phyloP scores from a whole-genome alignment of 306 rosid genomes.

The Casuarina equisetifolia region DNA sequence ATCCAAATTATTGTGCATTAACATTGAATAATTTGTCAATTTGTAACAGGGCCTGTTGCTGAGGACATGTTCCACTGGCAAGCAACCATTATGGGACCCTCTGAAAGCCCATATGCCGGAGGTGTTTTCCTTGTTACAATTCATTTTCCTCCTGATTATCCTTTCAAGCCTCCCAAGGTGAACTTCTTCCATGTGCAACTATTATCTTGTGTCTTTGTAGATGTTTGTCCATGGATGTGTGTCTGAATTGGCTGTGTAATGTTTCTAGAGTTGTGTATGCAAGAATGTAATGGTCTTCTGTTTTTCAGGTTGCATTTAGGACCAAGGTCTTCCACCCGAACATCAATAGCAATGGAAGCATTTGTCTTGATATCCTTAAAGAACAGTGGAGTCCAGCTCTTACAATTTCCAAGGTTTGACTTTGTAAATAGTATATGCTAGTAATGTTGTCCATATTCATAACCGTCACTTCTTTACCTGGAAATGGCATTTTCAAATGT shows the following conservation, averaged over 20 bases:
- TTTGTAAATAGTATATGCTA: not conserved
- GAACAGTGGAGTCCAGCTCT: conserved; percentile 85
- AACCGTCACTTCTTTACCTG: not conserved
- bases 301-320: conserved; percentile 67
- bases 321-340: conserved; percentile 77
- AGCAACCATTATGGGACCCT: conserved; percentile 74
- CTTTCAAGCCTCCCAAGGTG: conserved; percentile 84
- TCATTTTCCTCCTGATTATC: conserved; percentile 70
- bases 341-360: conserved; percentile 76
- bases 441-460: not conserved
- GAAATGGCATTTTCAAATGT: not conserved
- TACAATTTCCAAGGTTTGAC: conserved; percentile 61
- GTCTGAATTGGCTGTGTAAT: not conserved
- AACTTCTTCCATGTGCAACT: conserved; percentile 3
- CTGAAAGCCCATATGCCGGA: conserved; percentile 74
- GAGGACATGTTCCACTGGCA: conserved; percentile 83
- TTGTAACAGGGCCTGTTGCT: conserved; percentile 60
- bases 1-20: not conserved
- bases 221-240: not conserved
- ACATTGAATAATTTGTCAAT: not conserved
- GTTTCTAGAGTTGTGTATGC: not conserved
- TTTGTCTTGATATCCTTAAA: conserved; percentile 70
- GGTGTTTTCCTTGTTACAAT: conserved; percentile 70
- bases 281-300: not conserved
- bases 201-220: not conserved